Evolutionary conservation across 2,329 filamentous ascomycete species (phyloP), one percentile per base, ranked within the genome.

Genomic region (Alternaria consortialis): DNA sequence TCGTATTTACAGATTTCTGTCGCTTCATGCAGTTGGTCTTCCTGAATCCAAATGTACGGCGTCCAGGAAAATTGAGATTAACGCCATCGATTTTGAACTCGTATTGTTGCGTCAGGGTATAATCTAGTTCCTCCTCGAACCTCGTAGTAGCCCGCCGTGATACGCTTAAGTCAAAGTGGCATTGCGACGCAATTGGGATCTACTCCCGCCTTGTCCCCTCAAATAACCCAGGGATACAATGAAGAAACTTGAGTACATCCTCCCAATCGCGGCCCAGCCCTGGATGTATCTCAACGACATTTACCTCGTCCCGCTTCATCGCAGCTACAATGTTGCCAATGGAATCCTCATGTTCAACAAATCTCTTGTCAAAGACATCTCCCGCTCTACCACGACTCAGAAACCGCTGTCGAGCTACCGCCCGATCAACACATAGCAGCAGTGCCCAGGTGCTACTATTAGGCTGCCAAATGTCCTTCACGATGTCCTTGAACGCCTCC

Each of bases 331-430:
- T 57, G 5, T 36, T 29, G 11, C 27, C 15, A 25, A 63, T 48
- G 12, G 32, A 56, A 20, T 44, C 20, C 36, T 37, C 15, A 25
- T 62, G 46, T 13, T 62, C 61, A 9, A 56, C 42, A 27, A 57
- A 63, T 32, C 61, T 39, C 32, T 50, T 55, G 6, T 62, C 44
- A 47, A 68, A 65, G 23, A 59, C 57, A 39, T 68, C 61, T n/a
- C 57, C 55, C 7, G 43, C 34, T 42, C 64, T 61, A 7, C 27
- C 54, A n/a, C 63, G 52, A n/a, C 43, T 54, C 44, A 31, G 20
- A 42, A 61, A 63, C 12, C 58, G 39, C 31, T 54, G 20, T 20
- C 23, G 13, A n/a, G 51, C 61, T 15, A 56, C 29, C 31, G 47
- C 36, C n/a, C 47, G 34, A 8, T 61, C 54, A 12, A 59, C 51